Evolutionary conservation across 108 stramenopile genomes (phyloP), one percentile per base, ranked within the genome.

Genomic region (Stephanodiscus minutulus): DNA sequence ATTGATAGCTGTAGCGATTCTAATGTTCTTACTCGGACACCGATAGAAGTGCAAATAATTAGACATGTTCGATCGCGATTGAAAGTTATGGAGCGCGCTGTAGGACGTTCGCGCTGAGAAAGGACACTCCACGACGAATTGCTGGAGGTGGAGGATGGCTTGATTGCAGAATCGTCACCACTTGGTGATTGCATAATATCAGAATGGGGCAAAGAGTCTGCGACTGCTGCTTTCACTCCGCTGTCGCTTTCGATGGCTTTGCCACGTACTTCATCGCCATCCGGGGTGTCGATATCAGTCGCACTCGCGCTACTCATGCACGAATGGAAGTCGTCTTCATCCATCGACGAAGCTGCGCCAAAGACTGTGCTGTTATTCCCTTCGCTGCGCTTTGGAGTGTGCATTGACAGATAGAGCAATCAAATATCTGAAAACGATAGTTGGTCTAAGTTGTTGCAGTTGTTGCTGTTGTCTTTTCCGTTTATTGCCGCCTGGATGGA

Each of bases 1-100:
- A 48, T 37, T 50, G 37, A 39, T 15, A 49, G 33, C 35, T 63
- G 71, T 13, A 72, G 56, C 33, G 71, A 72, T 61, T 80, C 47
- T 31, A 80, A 57, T 12, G 79, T 72, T 18, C 71, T 66, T 20
- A 80, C 72, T 44, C 72, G 65, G 11, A 80, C 79, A 36, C 79
- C 79, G 17, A 62, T 49, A 0, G 79, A 80, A 17, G 79, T 80
- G 53, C 72, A 73, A 21, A 80, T 35, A 27, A 80, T 58, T 25
- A 80, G 62, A 35, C 79, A 73, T 11, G 79, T 73, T 68, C 79
- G 28, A 47, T 80, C 67, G 63, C 79, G 33, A 46, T 73, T 73
- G 69, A 80, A 80, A 17, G 66, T 73, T 43, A 80, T 48, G 44
- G 72, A 80, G 52, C 65, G 66, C 29, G 73, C 71, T 44, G 20